Evolutionary conservation across 2,329 filamentous ascomycete genomes (phyloP), one percentile per base, ranked within the genome.

Genomic region (Claviceps purpurea): DNA sequence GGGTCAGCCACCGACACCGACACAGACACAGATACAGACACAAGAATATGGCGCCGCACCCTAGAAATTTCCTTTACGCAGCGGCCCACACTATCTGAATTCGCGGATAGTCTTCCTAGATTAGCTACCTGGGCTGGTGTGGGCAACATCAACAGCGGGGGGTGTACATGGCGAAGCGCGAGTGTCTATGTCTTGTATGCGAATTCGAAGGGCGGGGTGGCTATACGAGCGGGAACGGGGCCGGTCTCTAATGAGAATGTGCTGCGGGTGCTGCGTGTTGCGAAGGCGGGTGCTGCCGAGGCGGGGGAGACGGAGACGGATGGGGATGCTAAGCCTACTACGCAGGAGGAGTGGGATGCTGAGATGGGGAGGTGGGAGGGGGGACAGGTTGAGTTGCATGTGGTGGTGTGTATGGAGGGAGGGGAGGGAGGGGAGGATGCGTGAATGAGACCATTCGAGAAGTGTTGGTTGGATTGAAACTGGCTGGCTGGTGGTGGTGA

Each of bases 251-350:
- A 50, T n/a, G 42, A 40, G 2, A 44, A 39, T 10, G 47, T 39
- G 13, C 20, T 48, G 44, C 38, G 40, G 7, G 45, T 34, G 18
- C n/a, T 54, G 50, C 18, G 24, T 14, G 8, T 50, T 3, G 10
- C 11, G 34, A 34, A 30, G 13, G 6, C 30, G 30, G 13, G 18
- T 16, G 11, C 10, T 14, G 37, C 11, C 8, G 26, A 30, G 24
- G 20, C 58, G 64, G 41, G 61, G 58, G n/a, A 52, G 56, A 43
- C 60, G 58, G n/a, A 52, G 56, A 43, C 60, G 58, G 46, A 49
- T 55, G 5, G 54, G 63, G 24, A 57, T 57, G 22, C 7, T n/a
- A n/a, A n/a, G n/a, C n/a, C n/a, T 10, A 7, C 39, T 3, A 10
- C 38, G 4, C 13, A 53, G 40, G 57, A 58, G 11, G 59, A 64